These are phyloP conservation scores for Garcia nutans DNA, from an alignment of 345 rosid genomes.

Conservation along the genomic window DNA sequence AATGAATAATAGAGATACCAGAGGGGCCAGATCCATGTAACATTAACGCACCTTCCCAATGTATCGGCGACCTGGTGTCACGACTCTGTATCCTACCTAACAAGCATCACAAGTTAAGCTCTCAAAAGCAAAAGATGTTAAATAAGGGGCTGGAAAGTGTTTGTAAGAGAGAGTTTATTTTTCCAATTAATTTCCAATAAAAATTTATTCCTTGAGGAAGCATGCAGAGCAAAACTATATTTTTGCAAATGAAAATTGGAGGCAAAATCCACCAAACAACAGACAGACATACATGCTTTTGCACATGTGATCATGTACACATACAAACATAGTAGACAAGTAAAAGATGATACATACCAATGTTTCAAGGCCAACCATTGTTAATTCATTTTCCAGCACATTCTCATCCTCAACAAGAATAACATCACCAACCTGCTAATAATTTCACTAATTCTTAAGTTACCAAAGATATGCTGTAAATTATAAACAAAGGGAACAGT, in stretches of 20 bases:
- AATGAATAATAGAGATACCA: conserved; percentile 7
- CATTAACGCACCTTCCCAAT: conserved; percentile 66
- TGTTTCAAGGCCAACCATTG: conserved; percentile 75
- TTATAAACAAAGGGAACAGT: background rate
- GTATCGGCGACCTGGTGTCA: conserved; percentile 51
- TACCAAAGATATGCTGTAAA: background rate
- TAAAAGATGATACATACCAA: conserved; percentile 47
- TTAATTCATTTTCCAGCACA: conserved; percentile 57
- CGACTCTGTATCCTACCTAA: conserved; percentile 88
- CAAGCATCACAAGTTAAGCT: conserved; percentile 32
- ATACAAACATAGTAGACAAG: background rate
- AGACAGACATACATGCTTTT: background rate
- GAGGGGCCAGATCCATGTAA: background rate
- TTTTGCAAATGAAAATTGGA: background rate
- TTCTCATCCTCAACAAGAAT: conserved; percentile 69
- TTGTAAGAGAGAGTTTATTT: background rate
- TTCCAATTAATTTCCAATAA: background rate
- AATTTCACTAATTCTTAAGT: background rate
- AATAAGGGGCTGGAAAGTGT: background rate
- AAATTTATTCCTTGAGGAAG: background rate
- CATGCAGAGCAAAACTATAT: background rate
- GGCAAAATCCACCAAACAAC: background rate
- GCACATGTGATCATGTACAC: background rate
- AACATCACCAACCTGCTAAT: conserved; percentile 78
- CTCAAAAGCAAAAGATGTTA: conserved; percentile 3